These are phyloP conservation scores for Debaryomyces tyrocola DNA, from an alignment of 805 yeast genomes.

Conservation along the genomic window DNA sequence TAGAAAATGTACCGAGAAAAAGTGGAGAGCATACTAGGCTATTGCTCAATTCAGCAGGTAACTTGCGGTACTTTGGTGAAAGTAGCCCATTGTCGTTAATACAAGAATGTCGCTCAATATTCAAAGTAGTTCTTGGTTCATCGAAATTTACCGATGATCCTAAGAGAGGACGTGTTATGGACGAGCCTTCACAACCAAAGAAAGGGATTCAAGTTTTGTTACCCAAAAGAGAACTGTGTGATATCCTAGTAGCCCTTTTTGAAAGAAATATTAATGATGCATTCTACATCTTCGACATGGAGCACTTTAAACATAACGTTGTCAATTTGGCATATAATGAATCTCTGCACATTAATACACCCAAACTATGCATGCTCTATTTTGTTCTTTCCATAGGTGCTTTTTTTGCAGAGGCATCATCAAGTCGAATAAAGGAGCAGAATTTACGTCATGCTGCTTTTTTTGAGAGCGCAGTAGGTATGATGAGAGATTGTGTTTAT, in stretches of 20 bases:
- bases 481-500: slow-evolving; percentile 30
- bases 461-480: slow-evolving; percentile 33
- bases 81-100: slow-evolving; percentile 41
- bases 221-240: slow-evolving; percentile 1
- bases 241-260: slow-evolving; percentile 21
- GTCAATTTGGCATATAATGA: slow-evolving; percentile 29
- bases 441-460: slow-evolving; percentile 14
- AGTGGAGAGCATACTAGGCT: slow-evolving; percentile 25
- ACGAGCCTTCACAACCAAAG: slow-evolving; percentile 1
- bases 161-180: slow-evolving; percentile 29
- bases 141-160: slow-evolving; percentile 40
- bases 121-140: slow-evolving; percentile 26
- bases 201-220: slow-evolving; percentile 12
- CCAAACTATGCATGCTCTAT: slow-evolving; percentile 33
- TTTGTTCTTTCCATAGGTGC: slow-evolving; percentile 44
- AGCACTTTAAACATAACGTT: slow-evolving; percentile 24
- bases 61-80: slow-evolving; percentile 41
- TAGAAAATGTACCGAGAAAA: slow-evolving; percentile 11
- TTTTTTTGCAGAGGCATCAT: slow-evolving; percentile 31
- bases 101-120: slow-evolving; percentile 40
- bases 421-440: slow-evolving; percentile 22
- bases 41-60: slow-evolving; percentile 35
- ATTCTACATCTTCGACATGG: slow-evolving; percentile 39
- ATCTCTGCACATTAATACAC: slow-evolving; percentile 21
- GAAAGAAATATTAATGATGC: slow-evolving; percentile 40